phyloP scores from a whole-genome alignment of 306 rosid genomes.

The Cotoneaster glaucophyllus region DNA sequence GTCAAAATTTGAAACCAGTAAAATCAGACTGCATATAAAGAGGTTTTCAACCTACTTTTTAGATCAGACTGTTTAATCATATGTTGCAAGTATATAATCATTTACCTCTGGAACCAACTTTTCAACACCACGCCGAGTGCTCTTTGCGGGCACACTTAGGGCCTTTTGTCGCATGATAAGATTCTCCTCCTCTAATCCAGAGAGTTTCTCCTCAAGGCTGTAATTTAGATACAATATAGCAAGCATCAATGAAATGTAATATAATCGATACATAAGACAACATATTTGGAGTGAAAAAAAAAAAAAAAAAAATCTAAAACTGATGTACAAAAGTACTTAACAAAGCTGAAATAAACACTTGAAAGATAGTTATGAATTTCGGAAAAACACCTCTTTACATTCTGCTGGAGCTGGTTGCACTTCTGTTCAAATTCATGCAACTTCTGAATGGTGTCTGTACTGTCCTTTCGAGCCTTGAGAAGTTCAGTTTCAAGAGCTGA shows the following conservation, averaged over 20 bases:
- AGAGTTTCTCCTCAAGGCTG: slow-evolving; percentile 77
- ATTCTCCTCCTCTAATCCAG: slow-evolving; percentile 70
- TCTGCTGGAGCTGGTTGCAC: slow-evolving; percentile 64
- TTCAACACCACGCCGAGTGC: slow-evolving; percentile 48
- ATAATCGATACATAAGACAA: not conserved
- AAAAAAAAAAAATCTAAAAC: not conserved
- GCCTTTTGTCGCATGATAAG: slow-evolving; percentile 77
- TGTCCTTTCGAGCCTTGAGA: slow-evolving; percentile 46
- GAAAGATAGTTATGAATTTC: not conserved
- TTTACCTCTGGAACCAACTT: slow-evolving; percentile 70
- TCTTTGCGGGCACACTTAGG: slow-evolving; percentile 59
- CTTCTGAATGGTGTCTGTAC: slow-evolving; percentile 44
- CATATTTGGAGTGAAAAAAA: not conserved
- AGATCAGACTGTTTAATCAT: not conserved
- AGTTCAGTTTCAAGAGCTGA: slow-evolving; percentile 49
- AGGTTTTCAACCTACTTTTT: not conserved
- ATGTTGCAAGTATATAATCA: slow-evolving; percentile 6
- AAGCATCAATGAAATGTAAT: not conserved
- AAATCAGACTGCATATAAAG: not conserved
- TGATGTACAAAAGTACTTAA: not conserved
- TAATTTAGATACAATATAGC: slow-evolving; percentile 6
- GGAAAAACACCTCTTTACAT: slow-evolving; percentile 50
- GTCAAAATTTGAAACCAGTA: not conserved
- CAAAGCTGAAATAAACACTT: not conserved
- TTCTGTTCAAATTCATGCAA: slow-evolving; percentile 58